phyloP scores from a whole-genome alignment of 331 rosid genomes.

The Spiraea crenata region DNA sequence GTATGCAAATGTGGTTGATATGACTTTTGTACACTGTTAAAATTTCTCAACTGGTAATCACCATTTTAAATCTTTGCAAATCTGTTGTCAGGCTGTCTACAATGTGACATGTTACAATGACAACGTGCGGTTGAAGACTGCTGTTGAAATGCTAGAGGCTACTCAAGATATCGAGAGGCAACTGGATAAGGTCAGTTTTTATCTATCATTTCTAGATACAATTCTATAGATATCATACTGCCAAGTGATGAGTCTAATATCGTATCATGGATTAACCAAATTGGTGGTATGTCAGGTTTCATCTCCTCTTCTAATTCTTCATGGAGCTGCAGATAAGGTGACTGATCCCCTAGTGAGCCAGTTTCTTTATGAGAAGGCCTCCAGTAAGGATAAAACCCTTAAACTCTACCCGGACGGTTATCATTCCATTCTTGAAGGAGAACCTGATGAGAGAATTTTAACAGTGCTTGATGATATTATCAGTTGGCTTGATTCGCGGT shows the following conservation, averaged over 20 bases:
- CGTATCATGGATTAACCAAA: not conserved
- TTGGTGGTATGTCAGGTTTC: conserved; percentile 53
- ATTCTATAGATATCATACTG: not conserved
- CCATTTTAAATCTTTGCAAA: not conserved
- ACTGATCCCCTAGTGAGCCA: conserved; percentile 79
- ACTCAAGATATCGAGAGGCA: conserved; percentile 64
- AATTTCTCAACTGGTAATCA: not conserved
- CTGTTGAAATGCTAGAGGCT: conserved; percentile 61
- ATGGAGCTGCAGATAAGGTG: conserved; percentile 82
- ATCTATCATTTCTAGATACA: not conserved
- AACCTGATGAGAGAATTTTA: conserved; percentile 72
- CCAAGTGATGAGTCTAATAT: not conserved
- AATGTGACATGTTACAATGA: conserved; percentile 69
- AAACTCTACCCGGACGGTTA: conserved; percentile 62
- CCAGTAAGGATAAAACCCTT: conserved; percentile 66
- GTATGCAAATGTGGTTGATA: not conserved
- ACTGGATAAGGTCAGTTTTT: conserved; percentile 51
- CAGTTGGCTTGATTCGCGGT: conserved; percentile 63
- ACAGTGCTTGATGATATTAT: conserved; percentile 61
- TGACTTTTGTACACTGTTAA: too few relatives aligned
- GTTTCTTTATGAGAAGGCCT: conserved; percentile 76
- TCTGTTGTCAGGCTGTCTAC: conserved; percentile 57
- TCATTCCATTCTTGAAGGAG: conserved; percentile 86
- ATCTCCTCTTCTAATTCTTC: conserved; percentile 74
- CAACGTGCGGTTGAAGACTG: conserved; percentile 62